Conservation (phyloP, 805 yeast species). For the Isabelozyma rhagii region DNA sequence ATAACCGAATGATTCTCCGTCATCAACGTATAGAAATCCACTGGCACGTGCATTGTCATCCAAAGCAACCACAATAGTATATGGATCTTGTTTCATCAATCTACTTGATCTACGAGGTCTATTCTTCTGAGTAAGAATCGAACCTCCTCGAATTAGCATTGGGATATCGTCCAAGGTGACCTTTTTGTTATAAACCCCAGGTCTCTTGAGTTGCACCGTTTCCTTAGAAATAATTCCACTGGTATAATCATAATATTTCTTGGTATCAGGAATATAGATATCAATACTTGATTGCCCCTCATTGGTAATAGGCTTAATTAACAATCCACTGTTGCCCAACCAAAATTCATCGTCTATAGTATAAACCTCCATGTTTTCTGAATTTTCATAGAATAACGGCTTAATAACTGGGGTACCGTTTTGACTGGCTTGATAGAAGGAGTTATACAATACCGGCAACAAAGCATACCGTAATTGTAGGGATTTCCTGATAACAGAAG, state of each 20-base stretch:
- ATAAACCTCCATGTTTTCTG: conserved; percentile 45
- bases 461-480: conserved; percentile 70
- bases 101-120: conserved; percentile 78
- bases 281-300: conserved; percentile 41
- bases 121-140: conserved; percentile 62
- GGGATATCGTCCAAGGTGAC: conserved; percentile 63
- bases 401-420: conserved; percentile 68
- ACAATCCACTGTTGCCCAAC: conserved; percentile 64
- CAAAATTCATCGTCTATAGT: conserved; percentile 80
- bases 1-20: conserved; percentile 71
- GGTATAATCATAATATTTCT: conserved; percentile 54
- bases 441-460: conserved; percentile 77
- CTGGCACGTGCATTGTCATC: conserved; percentile 47
- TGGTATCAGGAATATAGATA: conserved; percentile 54
- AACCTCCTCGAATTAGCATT: conserved; percentile 73
- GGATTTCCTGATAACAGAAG: conserved; percentile 64
- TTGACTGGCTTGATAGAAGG: conserved; percentile 61
- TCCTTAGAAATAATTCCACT: conserved; percentile 23
- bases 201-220: conserved; percentile 3
- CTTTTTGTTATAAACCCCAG: conserved; percentile 39
- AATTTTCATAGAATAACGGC: conserved; percentile 61
- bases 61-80: conserved; percentile 65
- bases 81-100: conserved; percentile 77
- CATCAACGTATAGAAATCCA: conserved; percentile 73
- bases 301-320: conserved; percentile 77